phyloP scores from a whole-genome alignment of 345 rosid genomes.

The Brassica napus region Da-Ae NC_063444.1:37867501-37868000 shows the following conservation, averaged over 20 bases:
- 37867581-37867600: conserved; percentile 77
- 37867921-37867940: conserved; percentile 18
- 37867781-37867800: conserved; percentile 20
- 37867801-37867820: conserved; percentile 31
- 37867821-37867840: conserved; percentile 36
- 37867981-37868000: conserved; percentile 26
- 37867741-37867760: neutral
- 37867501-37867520: conserved; percentile 9
- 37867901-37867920: conserved; percentile 2
- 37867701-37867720: conserved; percentile 2
- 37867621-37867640: conserved; percentile 89
- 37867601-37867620: conserved; percentile 93
- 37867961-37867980: conserved; percentile 30
- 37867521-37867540: conserved; percentile 11
- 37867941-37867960: conserved; percentile 31
- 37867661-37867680: conserved; percentile 40
- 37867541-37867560: conserved; percentile 13
- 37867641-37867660: conserved; percentile 41
- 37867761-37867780: conserved; percentile 15
- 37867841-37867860: conserved; percentile 36
- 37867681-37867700: conserved; percentile 23
- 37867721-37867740: conserved; percentile 15
- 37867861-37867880: conserved; percentile 44
- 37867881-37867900: conserved; percentile 26
- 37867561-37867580: conserved; percentile 75